Base-by-base conservation (phyloP, 768 basidiomycete species). In the Chalciporus piperatus region DNA sequence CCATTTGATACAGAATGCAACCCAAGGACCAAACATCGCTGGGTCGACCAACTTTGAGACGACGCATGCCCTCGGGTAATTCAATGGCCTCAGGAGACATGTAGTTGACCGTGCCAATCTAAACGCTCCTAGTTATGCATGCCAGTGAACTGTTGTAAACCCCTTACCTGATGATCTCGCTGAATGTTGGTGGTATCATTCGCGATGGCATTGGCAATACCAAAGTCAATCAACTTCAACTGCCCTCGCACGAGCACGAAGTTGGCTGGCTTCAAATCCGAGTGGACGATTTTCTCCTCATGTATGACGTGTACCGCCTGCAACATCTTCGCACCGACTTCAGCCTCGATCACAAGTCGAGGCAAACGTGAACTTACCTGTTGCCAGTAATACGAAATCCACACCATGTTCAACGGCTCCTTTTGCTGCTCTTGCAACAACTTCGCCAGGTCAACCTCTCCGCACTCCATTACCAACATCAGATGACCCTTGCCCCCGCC, bases 41-140 rank as follows among this genome's bases (percentile, higher is more conserved):
- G 0, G 94, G 85, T 20, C 95, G 87, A 4, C 96, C 97, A 47
- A 98, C 93, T 76, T 96, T 97, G 51, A 96, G 81, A 22, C 92
- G 81, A 12, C 89, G 81, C 84, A 85, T 89, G 39, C 87, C 92
- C 50, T 89, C 91, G 4, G 85, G 85, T 19, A 89, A 73, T 64
- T 94, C 91, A 48, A 99, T 92, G 12, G 96, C 92, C 70, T 99
- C 96, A 0, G 96, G 96, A 48, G 92, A 94, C 96, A 99, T 99
- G 67, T 96, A 99, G 64, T 99, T 99, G 33, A 97, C 89, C 1
- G 94, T 96, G 3, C 96, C 96, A 58, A 99, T 87, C 89, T 96
- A 60, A 17, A 61, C 14, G 44, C 19, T 51, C 35, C 22, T 22
- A 45, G 50, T 32, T 13, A 50, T 23, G 48, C 27, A 4, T 4